Evolutionary conservation across 1,284 basidiomycete genomes (phyloP), one percentile per base, ranked within the genome.

Genomic region (Nidula niveotomentosa): DNA sequence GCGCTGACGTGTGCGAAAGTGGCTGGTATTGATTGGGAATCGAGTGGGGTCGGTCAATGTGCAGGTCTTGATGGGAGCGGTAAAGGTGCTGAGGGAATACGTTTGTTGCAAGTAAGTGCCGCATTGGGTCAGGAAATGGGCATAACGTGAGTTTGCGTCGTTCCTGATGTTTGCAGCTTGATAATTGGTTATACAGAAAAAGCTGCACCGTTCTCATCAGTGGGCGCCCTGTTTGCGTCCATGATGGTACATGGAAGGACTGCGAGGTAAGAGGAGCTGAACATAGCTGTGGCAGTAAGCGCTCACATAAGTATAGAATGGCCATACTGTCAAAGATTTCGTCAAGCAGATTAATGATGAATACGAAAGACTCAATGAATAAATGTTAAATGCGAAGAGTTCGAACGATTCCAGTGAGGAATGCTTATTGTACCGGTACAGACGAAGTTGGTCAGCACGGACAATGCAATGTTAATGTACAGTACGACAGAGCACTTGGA

Each of bases 171-270:
- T 23, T 36, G 10, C 3, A 39, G 50, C 15, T 53, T 55, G 54
- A 18, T 50, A 17, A 51, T 51, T 30, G 34, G 17, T 17, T 43
- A 8, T 46, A 54, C 62, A 91, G 86, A 57, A 94, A 86, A 72
- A 93, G 91, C 66, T 96, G 93, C 73, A 94, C 92, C 1, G 79
- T 96, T 44, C 68, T 91, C 49, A 92, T 95, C 65, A 88, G 83
- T 60, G 79, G 77, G 8, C 76, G 75, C 60, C 72, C 82, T 52
- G 83, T 90, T 15, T 95, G 93, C 65, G 76, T 93, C 36, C 90
- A 89, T 64, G 92, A 92, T 59, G 83, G 76, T 18, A 80, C 77
- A 51, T 96, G 93, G 93, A 87, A 88, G 64, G 77, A 87, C 37
- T 96, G 93, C 70, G 88, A 94, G 74, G 93, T 93, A 67, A 70